Base-by-base conservation (phyloP, 805 yeast species). In the Myxozyma udenii region DNA sequence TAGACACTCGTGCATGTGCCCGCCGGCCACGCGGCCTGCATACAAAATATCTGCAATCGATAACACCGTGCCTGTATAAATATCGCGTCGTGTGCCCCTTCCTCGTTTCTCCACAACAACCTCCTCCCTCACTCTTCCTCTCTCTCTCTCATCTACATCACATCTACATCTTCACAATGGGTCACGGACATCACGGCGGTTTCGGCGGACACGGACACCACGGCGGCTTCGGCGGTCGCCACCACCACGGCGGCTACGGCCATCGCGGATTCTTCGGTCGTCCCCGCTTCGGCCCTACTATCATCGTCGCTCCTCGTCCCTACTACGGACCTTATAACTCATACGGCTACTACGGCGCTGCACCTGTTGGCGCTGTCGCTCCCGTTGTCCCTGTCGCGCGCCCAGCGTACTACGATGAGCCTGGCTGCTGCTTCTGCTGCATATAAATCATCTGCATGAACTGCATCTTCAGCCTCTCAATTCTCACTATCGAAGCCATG, bases 251-350 rank as follows among this genome's bases (percentile, higher is more conserved):
- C 33, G 44, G 32, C 43, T 36, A 33, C 23, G 49, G 51, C 30
- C 23, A 19, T 18, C 22, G 44, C 38, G 37, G 25, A 4, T 4
- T 19, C 24, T 46, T 46, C 30, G 37, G 21, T n/a, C 42, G 38
- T 22, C 30, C 25, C 38, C 38, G 49, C 16, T 44, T 50, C 30
- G 60, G 60, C 12, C 52, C 60, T n/a, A 55, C 60, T 11, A 35
- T 55, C 24, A 37, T 55, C 37, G 51, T 55, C 21, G 55, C 60
- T 12, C 60, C 60, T 16, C 24, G 58, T 14, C 46, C 52, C 2
- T 51, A 51, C 41, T 53, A 50, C 37, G 48, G 51, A 6, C 50
- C 18, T 12, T 9, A 14, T 28, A 49, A 47, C n/a, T 57, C 57
- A 12, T 55, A 55, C 38, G 58, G 56, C 14, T 55, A 55, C 36